Evolutionary conservation across 2,329 filamentous ascomycete species (phyloP), one percentile per base, ranked within the genome.

Genomic region (Trematosphaeria pertusa): DNA sequence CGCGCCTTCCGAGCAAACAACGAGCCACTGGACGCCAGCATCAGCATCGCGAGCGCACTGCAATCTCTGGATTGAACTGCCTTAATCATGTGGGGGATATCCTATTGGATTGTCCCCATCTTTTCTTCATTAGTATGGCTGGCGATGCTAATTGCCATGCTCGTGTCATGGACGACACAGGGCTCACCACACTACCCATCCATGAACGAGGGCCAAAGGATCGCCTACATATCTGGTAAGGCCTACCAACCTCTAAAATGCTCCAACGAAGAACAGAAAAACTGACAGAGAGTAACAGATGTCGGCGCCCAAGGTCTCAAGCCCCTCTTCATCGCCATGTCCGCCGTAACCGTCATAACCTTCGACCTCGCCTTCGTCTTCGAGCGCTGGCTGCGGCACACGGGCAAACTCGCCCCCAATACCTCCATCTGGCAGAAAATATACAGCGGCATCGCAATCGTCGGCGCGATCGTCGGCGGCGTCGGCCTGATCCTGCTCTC

Each of bases 321-420:
- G 67, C 89, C 89, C 2, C 79, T 93, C 52, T 94, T 94, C 77
- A 86, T 94, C 62, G 78, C 85, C 24, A 87, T 89, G 59, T 86
- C 82, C 62, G 76, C 79, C 43, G 74, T 90, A 26, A 91, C 88
- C 4, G 88, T 90, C 17, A 77, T 95, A 37, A 86, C 89, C 52
- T 87, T 99, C 64, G 88, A 96, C 73, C 73, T 90, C 7, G 84
- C 87, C 19, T 94, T 99, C 67, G 72, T 88, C 42, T 78, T 87
- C 11, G 93, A 97, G 75, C 85, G 92, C 52, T 94, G 87, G 83
- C 80, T 97, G 40, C 86, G 93, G 35, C 92, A 97, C 73, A 80
- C 78, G 17, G 89, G 91, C 7, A 86, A 90, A 11, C 80, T 97
- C 20, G 84, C 87, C 2, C 87, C 84, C 53, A 96, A 97, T 73